Evolutionary conservation across 257 asterid species (phyloP).

Genomic region (Plantago elongata): DNA sequence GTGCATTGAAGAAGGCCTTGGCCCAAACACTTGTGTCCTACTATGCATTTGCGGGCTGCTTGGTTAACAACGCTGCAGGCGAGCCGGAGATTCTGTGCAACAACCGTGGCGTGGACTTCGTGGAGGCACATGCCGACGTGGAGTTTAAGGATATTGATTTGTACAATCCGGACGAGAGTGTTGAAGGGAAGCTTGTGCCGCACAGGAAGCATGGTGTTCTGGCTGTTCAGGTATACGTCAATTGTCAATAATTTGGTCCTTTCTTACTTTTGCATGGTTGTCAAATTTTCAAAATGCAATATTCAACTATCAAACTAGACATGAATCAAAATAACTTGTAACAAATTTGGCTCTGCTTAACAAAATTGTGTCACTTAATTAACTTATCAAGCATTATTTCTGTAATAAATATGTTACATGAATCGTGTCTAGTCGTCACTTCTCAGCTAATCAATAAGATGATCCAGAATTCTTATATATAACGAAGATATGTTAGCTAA

Average conservation of each 20-base stretch:
- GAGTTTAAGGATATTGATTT: conserved; percentile 43
- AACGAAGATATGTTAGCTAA: no score
- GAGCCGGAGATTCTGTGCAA: conserved; percentile 65
- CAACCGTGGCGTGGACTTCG: conserved; percentile 61
- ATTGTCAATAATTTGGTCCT: neutral
- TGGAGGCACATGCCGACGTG: conserved; percentile 44
- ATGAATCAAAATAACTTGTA: no score
- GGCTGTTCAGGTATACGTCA: conserved; percentile 57
- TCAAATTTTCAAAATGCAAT: neutral
- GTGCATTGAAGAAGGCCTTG: conserved; percentile 41
- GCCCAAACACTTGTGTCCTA: conserved; percentile 43
- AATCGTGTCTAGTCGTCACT: no score
- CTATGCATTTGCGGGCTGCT: conserved; percentile 45
- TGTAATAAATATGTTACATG: no score
- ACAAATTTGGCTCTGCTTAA: no score
- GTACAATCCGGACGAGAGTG: conserved; percentile 45
- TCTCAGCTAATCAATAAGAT: no score
- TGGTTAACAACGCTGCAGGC: conserved; percentile 39
- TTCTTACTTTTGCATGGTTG: neutral
- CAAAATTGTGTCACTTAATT: no score
- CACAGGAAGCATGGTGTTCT: conserved; percentile 43
- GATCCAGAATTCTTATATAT: no score
- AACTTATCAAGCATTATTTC: no score
- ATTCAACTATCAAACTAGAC: no score
- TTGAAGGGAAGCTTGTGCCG: conserved; percentile 60